Percentiles rank a stretch among this genome's conserved stretches.
These are phyloP conservation scores for Yamadazyma kitorensis DNA, from an alignment of 805 yeast genomes.

Conservation along the genomic window DNA sequence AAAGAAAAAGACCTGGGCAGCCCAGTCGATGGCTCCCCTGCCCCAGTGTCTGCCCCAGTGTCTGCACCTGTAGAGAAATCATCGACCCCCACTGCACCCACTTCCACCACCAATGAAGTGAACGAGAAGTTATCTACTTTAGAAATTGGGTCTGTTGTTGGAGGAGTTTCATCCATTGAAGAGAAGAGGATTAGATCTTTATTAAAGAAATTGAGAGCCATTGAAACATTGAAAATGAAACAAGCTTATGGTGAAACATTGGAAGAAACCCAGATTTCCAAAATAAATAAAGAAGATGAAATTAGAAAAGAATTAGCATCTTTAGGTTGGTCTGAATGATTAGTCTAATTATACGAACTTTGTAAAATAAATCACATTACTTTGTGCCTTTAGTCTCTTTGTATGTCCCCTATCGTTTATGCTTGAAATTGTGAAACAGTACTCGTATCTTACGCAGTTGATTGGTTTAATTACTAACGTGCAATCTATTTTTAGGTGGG, in stretches of 20 bases:
- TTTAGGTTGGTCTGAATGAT: constrained; percentile 61
- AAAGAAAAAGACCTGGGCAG: constrained; percentile 30
- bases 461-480: no score
- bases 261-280: constrained; percentile 90
- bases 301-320: constrained; percentile 70
- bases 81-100: constrained; percentile 7
- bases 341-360: background rate
- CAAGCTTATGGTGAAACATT: constrained; percentile 79
- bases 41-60: constrained; percentile 10
- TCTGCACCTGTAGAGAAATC: constrained; percentile 12
- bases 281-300: constrained; percentile 81
- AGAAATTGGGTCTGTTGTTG: constrained; percentile 45
- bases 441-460: no score
- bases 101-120: constrained; percentile 4
- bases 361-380: no score
- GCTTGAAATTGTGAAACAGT: no score
- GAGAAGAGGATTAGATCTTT: constrained; percentile 90
- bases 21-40: constrained; percentile 7
- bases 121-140: constrained; percentile 2
- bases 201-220: constrained; percentile 93
- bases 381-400: no score
- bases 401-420: no score
- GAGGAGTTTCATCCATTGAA: constrained; percentile 70
- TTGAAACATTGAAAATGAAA: constrained; percentile 82
- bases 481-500: no score